Conservation (phyloP, 2,329 filamentous ascomycete genomes). For the Didymella lethalis region DNA sequence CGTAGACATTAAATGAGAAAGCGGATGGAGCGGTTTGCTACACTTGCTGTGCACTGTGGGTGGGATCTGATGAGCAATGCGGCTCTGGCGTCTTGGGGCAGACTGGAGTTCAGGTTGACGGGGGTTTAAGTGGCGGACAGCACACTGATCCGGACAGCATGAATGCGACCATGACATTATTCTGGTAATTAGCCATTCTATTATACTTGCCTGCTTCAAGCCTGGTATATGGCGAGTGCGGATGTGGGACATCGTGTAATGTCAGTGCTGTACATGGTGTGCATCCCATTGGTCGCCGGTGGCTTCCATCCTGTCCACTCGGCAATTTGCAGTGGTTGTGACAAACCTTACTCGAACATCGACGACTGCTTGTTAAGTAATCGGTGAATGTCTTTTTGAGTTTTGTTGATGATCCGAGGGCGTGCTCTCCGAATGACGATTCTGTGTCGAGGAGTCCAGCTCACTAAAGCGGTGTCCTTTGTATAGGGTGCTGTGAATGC, state of each 20-base stretch:
- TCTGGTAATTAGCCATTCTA: background rate
- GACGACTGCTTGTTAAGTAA: background rate
- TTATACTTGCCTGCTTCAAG: background rate
- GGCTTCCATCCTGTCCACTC: background rate
- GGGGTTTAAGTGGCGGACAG: background rate
- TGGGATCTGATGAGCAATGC: background rate
- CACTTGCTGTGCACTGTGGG: background rate
- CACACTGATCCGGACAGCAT: background rate
- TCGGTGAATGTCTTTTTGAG: background rate
- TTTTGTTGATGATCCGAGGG: background rate
- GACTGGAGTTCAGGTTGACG: background rate
- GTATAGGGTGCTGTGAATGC: no score
- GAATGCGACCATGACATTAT: background rate
- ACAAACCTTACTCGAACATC: background rate
- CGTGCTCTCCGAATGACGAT: background rate
- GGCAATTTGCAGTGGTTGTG: background rate
- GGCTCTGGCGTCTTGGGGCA: background rate
- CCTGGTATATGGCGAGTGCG: background rate
- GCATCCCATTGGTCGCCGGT: background rate
- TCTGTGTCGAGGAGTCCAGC: background rate
- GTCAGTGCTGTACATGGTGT: background rate
- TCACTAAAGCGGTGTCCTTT: no score
- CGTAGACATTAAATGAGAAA: slow-evolving; percentile 1
- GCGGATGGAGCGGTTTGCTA: background rate
- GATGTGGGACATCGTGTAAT: background rate